Base-by-base conservation (phyloP, 805 yeast species). In the Metschnikowia hibisci region DNA sequence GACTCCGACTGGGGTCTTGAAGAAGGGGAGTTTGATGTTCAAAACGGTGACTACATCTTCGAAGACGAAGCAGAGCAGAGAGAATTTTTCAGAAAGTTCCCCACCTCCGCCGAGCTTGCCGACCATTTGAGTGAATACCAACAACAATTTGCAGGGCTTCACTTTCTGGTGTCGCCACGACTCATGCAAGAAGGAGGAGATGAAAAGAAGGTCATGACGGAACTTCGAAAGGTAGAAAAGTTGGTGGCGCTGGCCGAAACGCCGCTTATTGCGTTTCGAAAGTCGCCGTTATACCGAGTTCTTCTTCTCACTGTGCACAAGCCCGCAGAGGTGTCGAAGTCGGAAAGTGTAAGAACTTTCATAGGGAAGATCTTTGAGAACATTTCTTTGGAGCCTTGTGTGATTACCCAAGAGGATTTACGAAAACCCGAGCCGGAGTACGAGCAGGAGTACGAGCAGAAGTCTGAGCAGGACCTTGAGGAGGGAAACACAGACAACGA, bases 1-100 rank as follows among this genome's bases (percentile, higher is more conserved):
- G 56, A 50, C 48, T 56, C 68, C 6, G 76, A 70, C 55, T 70
- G 76, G 76, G 76, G 76, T 6, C 44, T 69, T 12, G 73, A 67
- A 11, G 71, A 64, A n/a, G 44, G 55, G 11, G 54, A 45, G 4
- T 64, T 54, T 42, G 46, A 52, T 39, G 41, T 27, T 32, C 50
- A 64, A 33, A 67, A 65, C 41, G 57, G 64, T n/a, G 61, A 69
- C 51, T 68, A 58, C 48, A 64, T 70, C 3, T 70, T 60, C 46
- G 69, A 66, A 9, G 52, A 59, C 28, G 58, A 55, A 34, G 41
- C 51, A 20, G 63, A 65, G 20, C 73, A 70, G 47, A 44, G 34
- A 4, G 34, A 53, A 28, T 62, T 66, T 31, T 48, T 45, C 13
- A 40, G 46, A 3, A 50, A 52, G 7, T 57, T 67, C 30, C 69